phyloP scores from a whole-genome alignment of 441 rosid species.

The Populus trichocarpa region DNA sequence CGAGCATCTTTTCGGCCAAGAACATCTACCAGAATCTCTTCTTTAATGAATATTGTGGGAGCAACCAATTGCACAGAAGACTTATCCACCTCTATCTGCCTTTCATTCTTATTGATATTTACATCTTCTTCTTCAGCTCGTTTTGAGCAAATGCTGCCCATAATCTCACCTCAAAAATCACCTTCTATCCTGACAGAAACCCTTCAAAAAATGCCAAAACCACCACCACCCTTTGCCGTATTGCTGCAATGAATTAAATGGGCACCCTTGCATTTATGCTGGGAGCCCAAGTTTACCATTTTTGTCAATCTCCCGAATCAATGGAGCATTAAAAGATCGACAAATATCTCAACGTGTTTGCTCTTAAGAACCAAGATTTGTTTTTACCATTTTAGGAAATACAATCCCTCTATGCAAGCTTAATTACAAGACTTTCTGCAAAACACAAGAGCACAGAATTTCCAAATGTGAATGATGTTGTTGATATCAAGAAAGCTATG shows the following conservation, averaged over 20 bases:
- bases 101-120: conserved; percentile 20
- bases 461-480: neutral
- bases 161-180: conserved; percentile 27
- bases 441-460: neutral
- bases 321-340: conserved; percentile 1
- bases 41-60: conserved; percentile 44
- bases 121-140: conserved; percentile 45
- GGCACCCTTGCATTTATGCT: conserved; percentile 21
- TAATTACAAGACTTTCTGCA: neutral
- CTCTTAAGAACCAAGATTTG: neutral
- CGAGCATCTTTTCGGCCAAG: conserved; percentile 16
- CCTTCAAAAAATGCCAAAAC: conserved; percentile 11
- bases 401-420: conserved; percentile 14
- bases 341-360: neutral
- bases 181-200: neutral
- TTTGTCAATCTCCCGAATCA: conserved; percentile 11
- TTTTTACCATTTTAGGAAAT: neutral
- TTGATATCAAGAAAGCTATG: neutral
- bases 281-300: conserved; percentile 29
- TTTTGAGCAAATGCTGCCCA: conserved; percentile 91
- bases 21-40: conserved; percentile 25
- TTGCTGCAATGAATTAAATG: conserved; percentile 7
- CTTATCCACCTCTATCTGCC: conserved; percentile 21
- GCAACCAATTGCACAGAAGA: conserved; percentile 58
- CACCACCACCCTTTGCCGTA: neutral